A percentile compares a stretch with the other conserved stretches of the same genome.
phyloP scores from a whole-genome alignment of 2,329 filamentous ascomycete species.

The Clarireedia monteithiana region DNA sequence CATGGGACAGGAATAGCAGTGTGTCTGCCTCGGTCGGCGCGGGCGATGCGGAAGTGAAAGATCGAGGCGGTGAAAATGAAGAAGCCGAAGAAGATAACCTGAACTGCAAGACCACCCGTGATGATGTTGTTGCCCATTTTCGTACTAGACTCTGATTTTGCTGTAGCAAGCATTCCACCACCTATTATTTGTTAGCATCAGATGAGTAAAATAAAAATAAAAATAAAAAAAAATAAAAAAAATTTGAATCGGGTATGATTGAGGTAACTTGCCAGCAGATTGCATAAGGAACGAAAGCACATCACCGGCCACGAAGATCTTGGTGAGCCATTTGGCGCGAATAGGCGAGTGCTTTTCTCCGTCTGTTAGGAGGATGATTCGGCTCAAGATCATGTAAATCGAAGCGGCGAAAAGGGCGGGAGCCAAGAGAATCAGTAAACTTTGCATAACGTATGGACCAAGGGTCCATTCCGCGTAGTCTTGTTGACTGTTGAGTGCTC shows the following conservation, averaged over 20 bases:
- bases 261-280: slow-evolving; percentile 13
- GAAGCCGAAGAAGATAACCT: slow-evolving; percentile 44
- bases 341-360: slow-evolving; percentile 32
- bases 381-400: slow-evolving; percentile 36
- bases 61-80: slow-evolving; percentile 32
- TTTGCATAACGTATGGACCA: slow-evolving; percentile 31
- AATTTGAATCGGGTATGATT: not conserved
- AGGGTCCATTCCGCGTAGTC: slow-evolving; percentile 20
- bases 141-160: slow-evolving; percentile 12
- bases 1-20: slow-evolving; percentile 9
- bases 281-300: slow-evolving; percentile 38
- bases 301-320: slow-evolving; percentile 40
- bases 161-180: slow-evolving; percentile 15
- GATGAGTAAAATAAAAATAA: not conserved
- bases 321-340: slow-evolving; percentile 30
- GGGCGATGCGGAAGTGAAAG: slow-evolving; percentile 15
- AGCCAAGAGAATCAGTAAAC: slow-evolving; percentile 32
- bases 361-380: slow-evolving; percentile 31
- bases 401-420: slow-evolving; percentile 34
- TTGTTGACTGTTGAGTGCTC: slow-evolving; percentile 18
- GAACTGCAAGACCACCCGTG: slow-evolving; percentile 39
- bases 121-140: slow-evolving; percentile 35
- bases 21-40: slow-evolving; percentile 7
- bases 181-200: slow-evolving; percentile 6
- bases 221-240: not conserved